phyloP scores from a whole-genome alignment of 257 asterid genomes.

The Verbascum thapsus region DNA sequence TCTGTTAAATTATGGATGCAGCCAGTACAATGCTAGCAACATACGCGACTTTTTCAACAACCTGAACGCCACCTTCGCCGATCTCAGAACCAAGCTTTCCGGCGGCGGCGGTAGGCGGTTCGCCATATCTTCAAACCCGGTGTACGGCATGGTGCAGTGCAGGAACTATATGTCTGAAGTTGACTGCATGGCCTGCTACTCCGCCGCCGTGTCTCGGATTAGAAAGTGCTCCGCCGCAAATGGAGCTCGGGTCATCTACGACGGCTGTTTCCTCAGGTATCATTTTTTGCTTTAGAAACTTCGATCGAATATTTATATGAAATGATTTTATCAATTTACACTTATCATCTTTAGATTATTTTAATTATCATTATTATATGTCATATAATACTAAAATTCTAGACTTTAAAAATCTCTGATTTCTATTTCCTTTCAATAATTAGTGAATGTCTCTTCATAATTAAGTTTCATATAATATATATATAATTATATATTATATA shows the following conservation, averaged over 20 bases:
- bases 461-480: no score
- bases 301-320: no score
- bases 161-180: slow-evolving; percentile 55
- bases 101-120: slow-evolving; percentile 39
- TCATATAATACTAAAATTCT: no score
- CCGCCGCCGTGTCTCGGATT: slow-evolving; percentile 66
- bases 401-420: no score
- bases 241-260: slow-evolving; percentile 83
- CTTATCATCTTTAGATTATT: no score
- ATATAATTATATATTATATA: no score
- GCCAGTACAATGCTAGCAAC: slow-evolving; percentile 65
- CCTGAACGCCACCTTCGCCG: slow-evolving; percentile 65
- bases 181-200: slow-evolving; percentile 76
- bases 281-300: background rate
- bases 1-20: slow-evolving; percentile 62
- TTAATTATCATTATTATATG: no score
- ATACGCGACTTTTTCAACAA: slow-evolving; percentile 45
- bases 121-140: slow-evolving; percentile 75
- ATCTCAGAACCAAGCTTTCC: slow-evolving; percentile 53
- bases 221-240: slow-evolving; percentile 72
- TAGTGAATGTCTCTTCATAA: no score
- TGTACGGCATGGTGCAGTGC: slow-evolving; percentile 76
- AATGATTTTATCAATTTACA: no score
- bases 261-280: slow-evolving; percentile 89
- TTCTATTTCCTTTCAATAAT: no score